These are phyloP conservation scores for Tuber borchii DNA, from an alignment of 495 filamentous ascomycete species.

Conservation along the genomic window DNA sequence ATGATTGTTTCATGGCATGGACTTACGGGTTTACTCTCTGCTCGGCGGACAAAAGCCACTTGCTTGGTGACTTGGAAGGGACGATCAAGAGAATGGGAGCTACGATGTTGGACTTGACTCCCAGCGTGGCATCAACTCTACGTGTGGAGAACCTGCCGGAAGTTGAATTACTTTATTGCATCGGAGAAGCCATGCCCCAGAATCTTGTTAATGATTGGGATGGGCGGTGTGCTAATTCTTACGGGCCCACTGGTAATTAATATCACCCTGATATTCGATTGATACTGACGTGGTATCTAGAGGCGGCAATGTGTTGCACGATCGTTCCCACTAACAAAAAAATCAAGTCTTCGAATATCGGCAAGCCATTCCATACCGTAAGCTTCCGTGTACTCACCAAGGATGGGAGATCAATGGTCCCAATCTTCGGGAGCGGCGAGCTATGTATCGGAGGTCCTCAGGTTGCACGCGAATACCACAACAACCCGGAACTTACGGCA, in stretches of 20 bases:
- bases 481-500: conserved; percentile 42
- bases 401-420: conserved; percentile 24
- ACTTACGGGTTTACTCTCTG: conserved; percentile 45
- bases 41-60: conserved; percentile 39
- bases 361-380: conserved; percentile 38
- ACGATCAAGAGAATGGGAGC: conserved; percentile 40
- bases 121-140: conserved; percentile 44
- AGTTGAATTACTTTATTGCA: conserved; percentile 45
- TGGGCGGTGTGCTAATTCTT: conserved; percentile 53
- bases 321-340: conserved; percentile 26
- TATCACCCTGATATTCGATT: neutral
- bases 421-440: conserved; percentile 43
- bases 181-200: conserved; percentile 52
- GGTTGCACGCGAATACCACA: conserved; percentile 45
- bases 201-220: conserved; percentile 54
- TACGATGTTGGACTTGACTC: conserved; percentile 45
- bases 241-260: conserved; percentile 49
- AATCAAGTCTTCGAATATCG: conserved; percentile 38
- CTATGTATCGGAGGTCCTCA: conserved; percentile 45
- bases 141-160: conserved; percentile 35
- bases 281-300: conserved; percentile 18
- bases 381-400: conserved; percentile 30
- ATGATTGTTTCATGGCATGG: conserved; percentile 48
- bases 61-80: conserved; percentile 41
- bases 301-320: conserved; percentile 42